phyloP scores from a whole-genome alignment of 2,329 filamentous ascomycete species.

The Bipolaris sorokiniana region DNA sequence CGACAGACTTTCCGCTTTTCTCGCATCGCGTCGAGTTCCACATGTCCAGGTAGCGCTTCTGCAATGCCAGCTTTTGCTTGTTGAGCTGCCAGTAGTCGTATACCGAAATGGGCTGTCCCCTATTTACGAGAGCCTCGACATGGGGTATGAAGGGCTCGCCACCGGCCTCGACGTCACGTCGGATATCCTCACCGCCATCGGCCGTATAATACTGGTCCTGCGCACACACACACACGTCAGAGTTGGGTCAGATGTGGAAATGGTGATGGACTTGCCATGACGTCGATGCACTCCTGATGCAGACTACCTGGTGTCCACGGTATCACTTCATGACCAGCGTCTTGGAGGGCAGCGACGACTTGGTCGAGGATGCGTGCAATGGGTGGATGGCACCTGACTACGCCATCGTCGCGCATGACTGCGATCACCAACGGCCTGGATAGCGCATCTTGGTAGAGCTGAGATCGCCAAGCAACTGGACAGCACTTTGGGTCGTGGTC shows the following conservation, averaged over 20 bases:
- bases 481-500: conserved; percentile 59
- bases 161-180: conserved; percentile 58
- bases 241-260: neutral
- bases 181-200: conserved; percentile 69
- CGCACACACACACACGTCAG: neutral
- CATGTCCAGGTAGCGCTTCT: conserved; percentile 64
- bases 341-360: conserved; percentile 48
- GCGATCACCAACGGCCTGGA: conserved; percentile 58
- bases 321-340: conserved; percentile 62
- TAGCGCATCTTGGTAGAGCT: conserved; percentile 51
- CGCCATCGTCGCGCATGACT: conserved; percentile 59
- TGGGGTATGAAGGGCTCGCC: conserved; percentile 61
- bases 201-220: conserved; percentile 67
- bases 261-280: conserved; percentile 53
- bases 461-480: conserved; percentile 62
- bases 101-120: conserved; percentile 60
- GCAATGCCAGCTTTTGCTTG: conserved; percentile 59
- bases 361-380: conserved; percentile 55
- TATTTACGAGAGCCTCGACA: conserved; percentile 62
- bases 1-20: conserved; percentile 55
- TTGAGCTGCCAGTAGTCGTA: conserved; percentile 73
- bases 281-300: conserved; percentile 62
- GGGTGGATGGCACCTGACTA: conserved; percentile 63
- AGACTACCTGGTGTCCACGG: conserved; percentile 58
- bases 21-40: conserved; percentile 59